Evolutionary conservation across 768 basidiomycete genomes (phyloP), one percentile per base, ranked within the genome.

Genomic region (Boletus tylopilopsis): DNA sequence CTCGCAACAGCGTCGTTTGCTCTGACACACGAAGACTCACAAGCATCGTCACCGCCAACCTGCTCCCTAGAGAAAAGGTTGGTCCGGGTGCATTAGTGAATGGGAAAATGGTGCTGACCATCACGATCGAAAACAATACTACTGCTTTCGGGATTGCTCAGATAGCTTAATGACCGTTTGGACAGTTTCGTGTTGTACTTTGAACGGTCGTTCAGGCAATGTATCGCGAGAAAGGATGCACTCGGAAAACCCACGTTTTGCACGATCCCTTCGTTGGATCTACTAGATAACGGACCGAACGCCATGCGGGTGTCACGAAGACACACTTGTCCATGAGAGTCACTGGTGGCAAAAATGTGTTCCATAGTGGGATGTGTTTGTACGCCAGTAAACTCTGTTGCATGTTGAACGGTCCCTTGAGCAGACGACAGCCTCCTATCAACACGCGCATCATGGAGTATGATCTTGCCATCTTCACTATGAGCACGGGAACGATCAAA

Each of bases 281-380:
- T 66, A 11, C 63, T 64, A 16, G 64, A 64, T 18, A 64, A 56
- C 37, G 81, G 73, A 18, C 84, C 83, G 64, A 89, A 90, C 0
- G 85, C 78, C 84, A 88, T 89, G 12, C 88, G 74, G 15, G 71
- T 68, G 64, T 91, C 88, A 15, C 85, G 79, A 49, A 91, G 77
- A 55, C 76, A 80, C 4, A 89, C 81, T 21, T 68, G 65, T 5
- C 88, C 87, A 15, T 59, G 66, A 11, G 61, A 69, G 53, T 88
- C 84, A 48, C 82, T 79, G 4, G 83, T 85, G 6, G 76, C 77
- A 54, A 91, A 90, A 41, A 89, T 61, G 55, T 88, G 74, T 32
- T 84, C 80, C 72, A 84, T 79, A 25, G 53, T 60, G 12, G 89
- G 89, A 60, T 91, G 86, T 45, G 76, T 82, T 55, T 82, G 76